Conservation (phyloP, 208 protist genomes). For the Acanthamoeba divionensis region DNA sequence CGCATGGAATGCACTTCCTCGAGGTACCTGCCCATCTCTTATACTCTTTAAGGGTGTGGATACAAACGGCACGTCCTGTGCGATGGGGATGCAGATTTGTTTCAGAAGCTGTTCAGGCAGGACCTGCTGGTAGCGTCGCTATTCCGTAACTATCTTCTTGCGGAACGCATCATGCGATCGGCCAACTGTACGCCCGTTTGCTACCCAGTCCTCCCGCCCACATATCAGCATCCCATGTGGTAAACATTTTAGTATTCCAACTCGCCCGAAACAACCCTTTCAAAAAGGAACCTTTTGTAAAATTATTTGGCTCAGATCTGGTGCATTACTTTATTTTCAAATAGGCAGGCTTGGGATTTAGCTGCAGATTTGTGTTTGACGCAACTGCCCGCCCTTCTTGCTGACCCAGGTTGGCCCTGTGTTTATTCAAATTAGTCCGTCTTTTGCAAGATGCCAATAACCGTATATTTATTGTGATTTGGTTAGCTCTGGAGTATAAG, state of each 20-base stretch:
- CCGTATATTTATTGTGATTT: not conserved
- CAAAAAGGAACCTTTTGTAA: conserved; percentile 60
- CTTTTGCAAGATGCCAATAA: too few species aligned
- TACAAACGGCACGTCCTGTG: not conserved
- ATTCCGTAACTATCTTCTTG: conserved; percentile 97
- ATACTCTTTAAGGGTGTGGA: not conserved
- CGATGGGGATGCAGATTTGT: conserved; percentile 85
- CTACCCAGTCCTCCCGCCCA: conserved; percentile 90
- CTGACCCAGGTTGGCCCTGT: too few species aligned
- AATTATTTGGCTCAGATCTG: not conserved
- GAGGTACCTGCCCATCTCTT: conserved; percentile 50
- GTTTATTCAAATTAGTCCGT: too few species aligned
- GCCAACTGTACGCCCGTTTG: conserved; percentile 93
- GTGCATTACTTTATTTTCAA: not conserved
- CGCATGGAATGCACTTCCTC: conserved; percentile 93
- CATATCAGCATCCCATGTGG: conserved; percentile 94
- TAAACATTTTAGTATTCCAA: conserved; percentile 46
- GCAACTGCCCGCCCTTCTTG: conserved; percentile 87
- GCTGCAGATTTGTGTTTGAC: conserved; percentile 88
- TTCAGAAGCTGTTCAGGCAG: conserved; percentile 93
- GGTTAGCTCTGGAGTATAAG: conserved; percentile 50
- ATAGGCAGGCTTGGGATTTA: conserved; percentile 93
- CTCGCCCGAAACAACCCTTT: conserved; percentile 40
- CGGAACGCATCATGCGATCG: conserved; percentile 92
- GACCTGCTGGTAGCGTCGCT: conserved; percentile 92